Percentiles rank a stretch among this genome's conserved stretches.
Conservation (phyloP, 148 eudicot genomes). For the Rhododendron vialii region DNA sequence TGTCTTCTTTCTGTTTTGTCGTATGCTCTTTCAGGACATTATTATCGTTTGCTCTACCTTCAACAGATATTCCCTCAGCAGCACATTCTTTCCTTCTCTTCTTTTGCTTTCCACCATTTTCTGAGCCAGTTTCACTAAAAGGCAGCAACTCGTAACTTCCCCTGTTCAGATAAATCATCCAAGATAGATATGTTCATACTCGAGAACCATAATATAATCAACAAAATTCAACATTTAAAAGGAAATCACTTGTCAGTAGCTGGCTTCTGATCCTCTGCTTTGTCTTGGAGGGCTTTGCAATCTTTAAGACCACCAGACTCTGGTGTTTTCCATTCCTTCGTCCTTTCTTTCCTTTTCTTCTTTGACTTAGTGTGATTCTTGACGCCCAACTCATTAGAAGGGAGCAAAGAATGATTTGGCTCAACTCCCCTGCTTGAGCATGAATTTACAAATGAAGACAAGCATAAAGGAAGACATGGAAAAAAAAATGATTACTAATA, state of each 20-base stretch:
- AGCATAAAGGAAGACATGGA: not conserved
- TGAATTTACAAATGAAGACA: not conserved
- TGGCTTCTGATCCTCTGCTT: not conserved
- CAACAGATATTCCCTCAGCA: slow-evolving; percentile 2
- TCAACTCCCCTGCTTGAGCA: slow-evolving; percentile 11
- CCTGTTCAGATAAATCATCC: slow-evolving; percentile 17
- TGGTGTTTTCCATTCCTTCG: slow-evolving; percentile 16
- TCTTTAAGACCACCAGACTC: slow-evolving; percentile 15
- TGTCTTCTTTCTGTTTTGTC: slow-evolving; percentile 3
- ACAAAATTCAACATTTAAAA: not conserved
- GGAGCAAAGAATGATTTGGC: not conserved
- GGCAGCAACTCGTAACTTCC: slow-evolving; percentile 6
- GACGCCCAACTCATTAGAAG: slow-evolving; percentile 10
- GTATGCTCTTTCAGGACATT: slow-evolving; percentile 1
- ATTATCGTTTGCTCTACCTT: not conserved
- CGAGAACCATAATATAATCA: not conserved
- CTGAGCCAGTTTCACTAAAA: slow-evolving; percentile 20
- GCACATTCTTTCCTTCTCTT: slow-evolving; percentile 30
- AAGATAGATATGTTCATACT: not conserved
- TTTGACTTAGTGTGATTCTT: slow-evolving; percentile 13
- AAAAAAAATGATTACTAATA: not conserved
- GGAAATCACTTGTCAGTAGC: slow-evolving; percentile 6
- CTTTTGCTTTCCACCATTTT: slow-evolving; percentile 23
- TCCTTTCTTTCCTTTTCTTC: slow-evolving; percentile 30
- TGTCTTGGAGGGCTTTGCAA: slow-evolving; percentile 15